Evolutionary conservation across 2,329 filamentous ascomycete genomes (phyloP), one percentile per base, ranked within the genome.

Genomic region (Fusarium hostae): DNA sequence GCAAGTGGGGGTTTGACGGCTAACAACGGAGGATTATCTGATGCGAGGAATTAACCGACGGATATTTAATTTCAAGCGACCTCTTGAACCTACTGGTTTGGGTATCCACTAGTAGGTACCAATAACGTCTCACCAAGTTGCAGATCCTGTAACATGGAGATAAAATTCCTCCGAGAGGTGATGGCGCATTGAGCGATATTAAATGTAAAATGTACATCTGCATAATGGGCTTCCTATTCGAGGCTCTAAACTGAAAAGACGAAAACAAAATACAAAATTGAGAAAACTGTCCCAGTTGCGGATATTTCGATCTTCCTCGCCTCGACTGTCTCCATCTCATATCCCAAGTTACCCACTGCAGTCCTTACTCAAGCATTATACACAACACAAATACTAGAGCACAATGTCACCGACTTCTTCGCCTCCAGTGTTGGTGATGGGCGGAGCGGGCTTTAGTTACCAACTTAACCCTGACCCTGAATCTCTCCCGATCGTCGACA

Each of bases 381-480:
- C 34, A 15, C 34, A 35, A 35, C 26, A 26, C 26, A 26, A 35
- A 35, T 15, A 35, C 34, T 15, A 6, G 13, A 15, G 26, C 6
- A n/a, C 0, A 26, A 52, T 52, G 48, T 52, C 48, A 3, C 18
- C 22, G 9, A 16, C 13, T 7, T 22, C 44, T 6, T 52, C 44
- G 9, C 20, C 45, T 5, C 32, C 48, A 39, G 6, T 5, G 12
- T n/a, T 63, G 0, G 61, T 63, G 1, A 44, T 63, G 58, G 61
- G 58, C 5, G 61, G 61, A 13, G 58, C 61, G 7, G 61, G 58
- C 0, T 63, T 63, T 4, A 63, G 61, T 20, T 63, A 63, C 2
- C 61, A 63, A 28, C 61, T 63, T 1, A 34, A 18, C 3, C 61
- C 58, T 1, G 18, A 63, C 0, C 58, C 61, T 0, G 58, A 63